These are phyloP conservation scores for Teunomyces tritomae DNA, from an alignment of 805 yeast species.

Conservation along the genomic window DNA sequence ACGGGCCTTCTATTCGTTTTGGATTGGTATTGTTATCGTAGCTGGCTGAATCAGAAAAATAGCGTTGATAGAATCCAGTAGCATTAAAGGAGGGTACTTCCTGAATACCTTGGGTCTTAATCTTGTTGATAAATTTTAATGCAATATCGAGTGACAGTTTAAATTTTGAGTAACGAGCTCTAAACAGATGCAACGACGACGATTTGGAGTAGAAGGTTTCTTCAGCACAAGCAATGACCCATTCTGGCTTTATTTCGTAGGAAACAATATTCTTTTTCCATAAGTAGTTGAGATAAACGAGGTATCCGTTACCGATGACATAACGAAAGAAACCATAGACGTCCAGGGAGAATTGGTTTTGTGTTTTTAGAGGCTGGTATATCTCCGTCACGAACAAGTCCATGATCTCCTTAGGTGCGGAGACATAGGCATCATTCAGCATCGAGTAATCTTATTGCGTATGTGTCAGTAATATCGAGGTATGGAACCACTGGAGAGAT, in stretches of 20 bases:
- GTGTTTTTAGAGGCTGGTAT: not conserved
- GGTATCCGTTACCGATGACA: not conserved
- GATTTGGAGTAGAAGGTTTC: not conserved
- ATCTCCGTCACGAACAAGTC: constrained; percentile 1
- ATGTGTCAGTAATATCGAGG: not conserved
- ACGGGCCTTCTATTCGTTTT: not conserved
- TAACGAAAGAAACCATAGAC: constrained; percentile 1
- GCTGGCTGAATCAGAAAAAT: not conserved
- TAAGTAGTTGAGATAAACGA: not conserved
- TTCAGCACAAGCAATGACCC: not conserved
- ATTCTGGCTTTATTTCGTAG: not conserved
- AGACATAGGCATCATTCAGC: constrained; percentile 1
- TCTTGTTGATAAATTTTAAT: not conserved
- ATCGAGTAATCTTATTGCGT: not conserved
- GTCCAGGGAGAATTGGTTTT: constrained; percentile 1
- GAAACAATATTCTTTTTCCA: not conserved
- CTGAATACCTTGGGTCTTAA: not conserved
- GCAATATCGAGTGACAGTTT: constrained; percentile 1
- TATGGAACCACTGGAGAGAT: not conserved
- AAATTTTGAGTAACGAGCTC: not conserved
- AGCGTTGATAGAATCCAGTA: not conserved
- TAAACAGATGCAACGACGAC: not conserved
- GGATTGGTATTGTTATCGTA: not conserved
- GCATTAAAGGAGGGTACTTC: not conserved
- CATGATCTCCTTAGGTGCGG: constrained; percentile 1